Evolutionary conservation across 768 basidiomycete species (phyloP), one percentile per base, ranked within the genome.

Genomic region (Leccinum aurantiacum): DNA sequence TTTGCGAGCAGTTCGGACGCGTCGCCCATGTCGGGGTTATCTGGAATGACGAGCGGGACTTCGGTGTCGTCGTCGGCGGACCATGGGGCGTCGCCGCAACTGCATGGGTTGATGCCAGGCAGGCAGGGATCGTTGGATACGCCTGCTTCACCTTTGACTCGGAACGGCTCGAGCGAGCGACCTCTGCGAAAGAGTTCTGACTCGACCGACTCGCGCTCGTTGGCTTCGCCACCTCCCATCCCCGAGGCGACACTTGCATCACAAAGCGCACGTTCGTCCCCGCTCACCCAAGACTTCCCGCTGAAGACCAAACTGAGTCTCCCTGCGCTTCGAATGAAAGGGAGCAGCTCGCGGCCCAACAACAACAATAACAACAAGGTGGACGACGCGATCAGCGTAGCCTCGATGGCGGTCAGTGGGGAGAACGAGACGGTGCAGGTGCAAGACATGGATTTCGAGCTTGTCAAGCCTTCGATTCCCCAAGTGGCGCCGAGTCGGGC

Each of bases 391-490:
- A 51, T 57, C 22, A 77, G 72, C 51, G 65, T 69, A 8, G 31
- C 15, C n/a, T 72, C 70, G 50, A 52, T 73, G 14, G 48, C 62
- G 5, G 48, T 19, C 0, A 74, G 73, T 10, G 63, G 61, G 54
- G 74, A 71, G 78, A 75, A 77, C 44, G 83, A 89, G 64, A 84
- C 83, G 2, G 79, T 91, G 6, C 90, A 93, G 57, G 87, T 92
- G 8, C 77, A 89, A 68, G 88, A 92, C 68, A 87, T 86, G 79
- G 90, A 92, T 64, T 93, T 93, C 63, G 88, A 91, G 74, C 81
- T 92, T 14, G 79, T 93, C 35, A 78, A 82, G 24, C 91, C 90
- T 0, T 78, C 74, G n/a, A 62, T 88, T 11, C 74, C 82, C 0
- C 76, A 76, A 24, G 63, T 79, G 24, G 35, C 69, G 35, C 19